These are phyloP conservation scores for Quercus tomentella DNA, from an alignment of 331 rosid genomes.

Conservation along the genomic window DNA sequence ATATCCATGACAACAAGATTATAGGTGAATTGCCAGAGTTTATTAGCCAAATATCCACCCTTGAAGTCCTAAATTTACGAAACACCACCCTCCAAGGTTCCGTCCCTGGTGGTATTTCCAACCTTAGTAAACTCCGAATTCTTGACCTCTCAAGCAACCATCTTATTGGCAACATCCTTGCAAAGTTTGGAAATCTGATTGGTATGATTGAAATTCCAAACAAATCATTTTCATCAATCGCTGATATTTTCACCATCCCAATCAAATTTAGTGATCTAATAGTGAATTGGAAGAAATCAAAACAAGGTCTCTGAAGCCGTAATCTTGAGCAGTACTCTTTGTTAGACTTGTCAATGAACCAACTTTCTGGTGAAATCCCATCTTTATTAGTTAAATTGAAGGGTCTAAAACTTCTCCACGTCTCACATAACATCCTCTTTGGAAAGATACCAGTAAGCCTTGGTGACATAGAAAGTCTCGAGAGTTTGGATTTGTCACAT, in stretches of 20 bases:
- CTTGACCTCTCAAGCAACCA: conserved; percentile 27
- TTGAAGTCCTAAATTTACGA: neutral
- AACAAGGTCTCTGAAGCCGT: conserved; percentile 10
- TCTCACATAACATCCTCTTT: conserved; percentile 19
- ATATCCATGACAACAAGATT: conserved; percentile 22
- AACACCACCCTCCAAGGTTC: too few relatives aligned
- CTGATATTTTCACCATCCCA: neutral
- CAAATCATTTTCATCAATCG: neutral
- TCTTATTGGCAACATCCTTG: neutral
- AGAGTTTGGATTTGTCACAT: conserved; percentile 33
- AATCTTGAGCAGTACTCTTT: conserved; percentile 23
- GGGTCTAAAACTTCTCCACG: conserved; percentile 25
- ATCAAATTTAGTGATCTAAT: conserved; percentile 4
- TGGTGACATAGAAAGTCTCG: conserved; percentile 17
- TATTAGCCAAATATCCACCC: conserved; percentile 4
- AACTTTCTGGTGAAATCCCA: conserved; percentile 22
- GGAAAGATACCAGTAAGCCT: conserved; percentile 27
- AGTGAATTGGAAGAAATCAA: conserved; percentile 30
- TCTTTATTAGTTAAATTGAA: conserved; percentile 9
- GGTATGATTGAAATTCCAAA: conserved; percentile 18
- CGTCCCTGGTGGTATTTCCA: neutral
- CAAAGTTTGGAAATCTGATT: neutral
- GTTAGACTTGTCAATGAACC: conserved; percentile 26
- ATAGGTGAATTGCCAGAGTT: too few relatives aligned
- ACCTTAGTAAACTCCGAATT: conserved; percentile 15